Conservation (phyloP, 306 rosid genomes). For the Herpetospermum pedunculosum region DNA sequence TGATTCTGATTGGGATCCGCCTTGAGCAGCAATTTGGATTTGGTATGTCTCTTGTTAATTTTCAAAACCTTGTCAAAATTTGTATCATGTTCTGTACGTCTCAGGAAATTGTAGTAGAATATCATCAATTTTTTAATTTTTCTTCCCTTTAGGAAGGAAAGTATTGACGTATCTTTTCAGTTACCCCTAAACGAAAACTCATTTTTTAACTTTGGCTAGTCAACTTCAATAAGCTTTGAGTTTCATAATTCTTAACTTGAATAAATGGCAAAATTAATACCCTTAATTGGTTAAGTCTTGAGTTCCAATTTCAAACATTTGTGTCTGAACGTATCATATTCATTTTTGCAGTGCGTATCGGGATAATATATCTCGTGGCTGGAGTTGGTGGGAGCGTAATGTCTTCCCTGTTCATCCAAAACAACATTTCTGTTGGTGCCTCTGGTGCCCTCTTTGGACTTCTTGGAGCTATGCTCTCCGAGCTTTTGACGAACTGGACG, state of each 20-base stretch:
- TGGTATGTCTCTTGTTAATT: constrained; percentile 12
- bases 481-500: constrained; percentile 38
- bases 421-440: constrained; percentile 33
- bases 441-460: constrained; percentile 45
- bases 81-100: background rate
- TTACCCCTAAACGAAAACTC: background rate
- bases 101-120: background rate
- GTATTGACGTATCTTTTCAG: background rate
- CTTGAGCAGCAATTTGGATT: constrained; percentile 46
- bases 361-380: constrained; percentile 25
- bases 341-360: constrained; percentile 23
- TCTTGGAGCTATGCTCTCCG: constrained; percentile 41
- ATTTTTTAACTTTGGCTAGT: background rate
- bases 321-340: background rate
- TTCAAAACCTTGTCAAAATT: background rate
- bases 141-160: background rate
- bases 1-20: constrained; percentile 38
- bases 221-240: background rate
- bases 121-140: background rate
- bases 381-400: constrained; percentile 41
- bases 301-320: background rate
- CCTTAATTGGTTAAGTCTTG: background rate
- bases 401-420: constrained; percentile 25
- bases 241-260: background rate
- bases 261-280: background rate